Percentiles rank a stretch among this genome's conserved stretches.
These are phyloP conservation scores for Chenopodium berlandieri DNA, from an alignment of 148 eudicot genomes.

Conservation along the genomic window DNA sequence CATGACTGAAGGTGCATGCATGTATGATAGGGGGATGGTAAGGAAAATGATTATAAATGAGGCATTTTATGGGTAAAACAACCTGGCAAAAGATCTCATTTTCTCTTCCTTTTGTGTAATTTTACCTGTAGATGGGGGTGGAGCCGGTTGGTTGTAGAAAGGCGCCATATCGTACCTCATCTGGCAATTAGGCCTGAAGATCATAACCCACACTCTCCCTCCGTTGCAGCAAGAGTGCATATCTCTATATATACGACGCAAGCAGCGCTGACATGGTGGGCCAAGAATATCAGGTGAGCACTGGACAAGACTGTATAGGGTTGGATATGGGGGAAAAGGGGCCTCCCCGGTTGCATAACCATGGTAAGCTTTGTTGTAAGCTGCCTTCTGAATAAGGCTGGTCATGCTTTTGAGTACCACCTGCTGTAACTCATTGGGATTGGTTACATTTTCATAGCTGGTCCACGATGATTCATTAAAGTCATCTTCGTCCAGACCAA, in stretches of 20 bases:
- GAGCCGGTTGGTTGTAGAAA: neutral
- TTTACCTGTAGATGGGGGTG: constrained; percentile 18
- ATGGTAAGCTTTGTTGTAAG: neutral
- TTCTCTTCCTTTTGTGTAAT: too few species aligned
- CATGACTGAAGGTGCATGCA: too few species aligned
- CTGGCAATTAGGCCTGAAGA: constrained; percentile 17
- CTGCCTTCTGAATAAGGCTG: constrained; percentile 13
- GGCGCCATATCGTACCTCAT: constrained; percentile 19
- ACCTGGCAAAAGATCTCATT: too few species aligned
- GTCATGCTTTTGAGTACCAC: neutral
- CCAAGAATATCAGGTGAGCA: constrained; percentile 26
- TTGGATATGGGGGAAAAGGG: neutral
- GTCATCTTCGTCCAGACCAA: neutral
- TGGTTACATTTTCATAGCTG: neutral
- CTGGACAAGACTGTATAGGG: constrained; percentile 25
- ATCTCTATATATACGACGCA: neutral
- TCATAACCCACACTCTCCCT: neutral
- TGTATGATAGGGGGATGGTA: too few species aligned
- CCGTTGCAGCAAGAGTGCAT: neutral
- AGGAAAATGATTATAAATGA: too few species aligned
- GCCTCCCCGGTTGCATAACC: constrained; percentile 22
- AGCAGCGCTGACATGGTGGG: constrained; percentile 16
- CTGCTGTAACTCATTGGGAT: neutral
- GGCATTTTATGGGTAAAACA: too few species aligned
- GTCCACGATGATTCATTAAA: accelerated